Evolutionary conservation across 179 eudicot species (phyloP).

Genomic region (Carnegiea gigantea): DNA sequence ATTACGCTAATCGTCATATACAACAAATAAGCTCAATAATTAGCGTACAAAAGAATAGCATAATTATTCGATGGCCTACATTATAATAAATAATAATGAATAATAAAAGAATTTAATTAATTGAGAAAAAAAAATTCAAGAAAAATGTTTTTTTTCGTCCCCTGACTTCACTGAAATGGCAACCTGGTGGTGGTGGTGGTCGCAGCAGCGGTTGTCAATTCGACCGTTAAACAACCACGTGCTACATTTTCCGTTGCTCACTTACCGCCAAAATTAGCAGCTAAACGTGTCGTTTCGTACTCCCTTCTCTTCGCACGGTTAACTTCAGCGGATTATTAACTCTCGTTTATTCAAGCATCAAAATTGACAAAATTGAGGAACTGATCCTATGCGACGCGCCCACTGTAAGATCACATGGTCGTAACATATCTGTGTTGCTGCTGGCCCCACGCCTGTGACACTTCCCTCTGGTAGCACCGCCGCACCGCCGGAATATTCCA

Average conservation of each 20-base stretch:
- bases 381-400: not conserved
- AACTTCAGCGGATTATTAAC: not conserved
- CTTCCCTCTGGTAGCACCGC: constrained; percentile 33
- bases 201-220: not conserved
- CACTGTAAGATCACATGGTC: constrained; percentile 25
- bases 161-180: not conserved
- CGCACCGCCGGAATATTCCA: constrained; percentile 22
- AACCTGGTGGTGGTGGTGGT: not conserved
- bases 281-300: not conserved
- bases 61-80: not conserved
- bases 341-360: not conserved
- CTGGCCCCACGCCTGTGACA: constrained; percentile 36
- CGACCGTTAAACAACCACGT: not conserved
- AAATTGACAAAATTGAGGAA: not conserved
- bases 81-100: not conserved
- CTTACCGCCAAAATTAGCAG: not conserved
- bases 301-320: not conserved
- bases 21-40: not conserved
- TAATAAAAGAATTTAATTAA: not conserved
- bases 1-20: not conserved
- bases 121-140: not conserved
- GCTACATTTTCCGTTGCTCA: too few species aligned
- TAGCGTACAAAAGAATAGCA: not conserved
- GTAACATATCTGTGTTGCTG: constrained; percentile 38
- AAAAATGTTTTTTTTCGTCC: not conserved